These are phyloP conservation scores for Xerocomus spinulosus DNA, from an alignment of 768 basidiomycete species.

Conservation along the genomic window DNA sequence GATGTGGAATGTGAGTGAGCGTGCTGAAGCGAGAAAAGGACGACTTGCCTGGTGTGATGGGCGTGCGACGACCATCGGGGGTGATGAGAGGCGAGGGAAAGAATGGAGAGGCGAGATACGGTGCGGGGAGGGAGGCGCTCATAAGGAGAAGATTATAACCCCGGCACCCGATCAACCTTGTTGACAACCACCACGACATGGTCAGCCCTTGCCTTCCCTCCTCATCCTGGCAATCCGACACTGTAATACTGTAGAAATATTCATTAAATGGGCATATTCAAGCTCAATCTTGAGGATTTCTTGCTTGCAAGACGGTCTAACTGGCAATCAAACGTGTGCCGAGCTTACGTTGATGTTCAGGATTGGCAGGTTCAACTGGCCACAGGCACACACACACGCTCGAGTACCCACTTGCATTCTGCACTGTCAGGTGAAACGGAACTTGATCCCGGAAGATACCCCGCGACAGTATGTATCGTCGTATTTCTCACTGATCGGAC, in stretches of 20 bases:
- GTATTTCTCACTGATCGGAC: background rate
- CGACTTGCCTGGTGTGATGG: constrained; percentile 12
- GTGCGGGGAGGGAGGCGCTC: constrained; percentile 11
- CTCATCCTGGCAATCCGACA: background rate
- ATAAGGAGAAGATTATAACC: constrained; percentile 14
- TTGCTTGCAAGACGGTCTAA: no score
- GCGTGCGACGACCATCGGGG: constrained; percentile 19
- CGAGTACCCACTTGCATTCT: no score
- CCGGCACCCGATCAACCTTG: constrained; percentile 16
- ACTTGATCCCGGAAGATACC: background rate
- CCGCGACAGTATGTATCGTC: background rate
- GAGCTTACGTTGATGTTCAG: background rate
- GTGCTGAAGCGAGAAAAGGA: background rate
- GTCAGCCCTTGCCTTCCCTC: background rate
- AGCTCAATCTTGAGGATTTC: no score
- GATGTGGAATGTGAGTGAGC: constrained; percentile 2
- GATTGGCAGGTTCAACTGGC: background rate
- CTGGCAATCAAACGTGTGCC: background rate
- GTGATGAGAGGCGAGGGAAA: background rate
- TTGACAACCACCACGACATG: background rate
- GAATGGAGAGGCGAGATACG: constrained; percentile 11
- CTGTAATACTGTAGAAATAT: no score
- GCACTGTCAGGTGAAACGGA: background rate
- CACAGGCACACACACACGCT: background rate
- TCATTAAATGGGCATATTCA: no score